Base-by-base conservation (phyloP, 176 grass and related monocot genomes). In the Oryza longistaminata region DNA sequence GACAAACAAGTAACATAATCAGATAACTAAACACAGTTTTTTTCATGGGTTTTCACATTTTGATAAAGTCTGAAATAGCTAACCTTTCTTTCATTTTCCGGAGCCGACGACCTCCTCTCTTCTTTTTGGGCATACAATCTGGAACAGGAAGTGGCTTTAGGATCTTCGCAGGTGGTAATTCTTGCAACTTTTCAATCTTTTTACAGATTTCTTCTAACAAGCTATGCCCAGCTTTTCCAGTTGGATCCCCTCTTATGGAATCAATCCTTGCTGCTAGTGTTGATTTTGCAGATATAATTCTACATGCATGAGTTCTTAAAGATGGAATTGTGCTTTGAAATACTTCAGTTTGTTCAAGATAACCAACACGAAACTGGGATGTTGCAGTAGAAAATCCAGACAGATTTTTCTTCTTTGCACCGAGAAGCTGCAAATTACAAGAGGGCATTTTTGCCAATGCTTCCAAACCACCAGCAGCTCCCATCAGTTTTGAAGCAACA, bases 21-120 rank as follows among this genome's bases (percentile, higher is more conserved):
- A n/a, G 3, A 8, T 19, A 70, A 71, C 72, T n/a, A 58, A 58
- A n/a, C 49, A 52, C 49, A 3, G 34, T 39, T 5, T 21, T 42
- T 48, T 68, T 58, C 52, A 42, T 29, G 6, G 71, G 61, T 45
- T 87, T 72, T 52, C 15, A 52, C 13, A 52, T 52, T 52, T 58
- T 40, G n/a, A 3, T 29, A 52, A 71, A 72, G 19, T 9, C 46
- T 43, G 39, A 2, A 75, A 83, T 43, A 78, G 25, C 22, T 29
- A 40, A 97, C 91, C 91, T 93, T 86, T 97, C 89, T 97, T 97
- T 97, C 89, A 90, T 90, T 86, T 97, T 93, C 24, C 91, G 75
- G 76, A 97, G 64, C 12, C 91, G 79, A 64, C 87, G 82, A 16
- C 91, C 94, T 11, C 94, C 94, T 77, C 94, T 75, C 72, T 97